Conservation (phyloP, 441 rosid genomes). For the Isatis lusitanica region DNA sequence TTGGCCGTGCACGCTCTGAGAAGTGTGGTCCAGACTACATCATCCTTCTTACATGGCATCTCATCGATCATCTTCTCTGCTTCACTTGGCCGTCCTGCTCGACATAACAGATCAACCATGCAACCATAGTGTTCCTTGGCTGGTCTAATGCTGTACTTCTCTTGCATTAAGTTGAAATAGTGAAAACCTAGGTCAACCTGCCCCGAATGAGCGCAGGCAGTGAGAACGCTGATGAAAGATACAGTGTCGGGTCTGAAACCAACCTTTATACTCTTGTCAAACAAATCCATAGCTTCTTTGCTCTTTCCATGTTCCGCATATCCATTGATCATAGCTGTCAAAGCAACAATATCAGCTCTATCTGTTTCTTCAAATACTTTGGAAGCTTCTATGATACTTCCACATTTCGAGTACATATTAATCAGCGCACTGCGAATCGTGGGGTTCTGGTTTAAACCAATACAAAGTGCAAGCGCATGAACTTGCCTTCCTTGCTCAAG, state of each 20-base stretch:
- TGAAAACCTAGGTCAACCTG: constrained; percentile 71
- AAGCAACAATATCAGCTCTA: constrained; percentile 57
- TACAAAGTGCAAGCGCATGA: constrained; percentile 56
- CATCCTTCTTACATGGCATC: constrained; percentile 71
- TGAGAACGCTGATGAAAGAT: constrained; percentile 77
- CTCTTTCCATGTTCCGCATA: constrained; percentile 87
- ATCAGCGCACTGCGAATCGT: constrained; percentile 68
- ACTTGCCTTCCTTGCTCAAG: constrained; percentile 84
- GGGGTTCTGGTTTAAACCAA: constrained; percentile 61
- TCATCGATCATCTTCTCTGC: constrained; percentile 73
- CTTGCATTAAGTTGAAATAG: constrained; percentile 71
- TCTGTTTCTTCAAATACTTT: constrained; percentile 59
- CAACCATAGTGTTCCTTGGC: constrained; percentile 89
- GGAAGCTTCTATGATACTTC: constrained; percentile 71
- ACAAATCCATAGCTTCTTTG: constrained; percentile 67
- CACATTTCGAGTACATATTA: constrained; percentile 94
- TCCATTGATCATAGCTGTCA: constrained; percentile 92
- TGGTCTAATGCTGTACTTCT: constrained; percentile 48
- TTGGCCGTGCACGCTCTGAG: constrained; percentile 67
- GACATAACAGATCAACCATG: constrained; percentile 86
- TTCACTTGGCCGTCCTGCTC: constrained; percentile 69
- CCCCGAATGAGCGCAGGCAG: constrained; percentile 84
- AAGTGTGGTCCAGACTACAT: constrained; percentile 86
- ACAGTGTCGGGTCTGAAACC: constrained; percentile 73
- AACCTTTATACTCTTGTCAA: constrained; percentile 53